phyloP scores from a whole-genome alignment of 1,284 basidiomycete genomes.

The Ceratobasidium sp. region DNA sequence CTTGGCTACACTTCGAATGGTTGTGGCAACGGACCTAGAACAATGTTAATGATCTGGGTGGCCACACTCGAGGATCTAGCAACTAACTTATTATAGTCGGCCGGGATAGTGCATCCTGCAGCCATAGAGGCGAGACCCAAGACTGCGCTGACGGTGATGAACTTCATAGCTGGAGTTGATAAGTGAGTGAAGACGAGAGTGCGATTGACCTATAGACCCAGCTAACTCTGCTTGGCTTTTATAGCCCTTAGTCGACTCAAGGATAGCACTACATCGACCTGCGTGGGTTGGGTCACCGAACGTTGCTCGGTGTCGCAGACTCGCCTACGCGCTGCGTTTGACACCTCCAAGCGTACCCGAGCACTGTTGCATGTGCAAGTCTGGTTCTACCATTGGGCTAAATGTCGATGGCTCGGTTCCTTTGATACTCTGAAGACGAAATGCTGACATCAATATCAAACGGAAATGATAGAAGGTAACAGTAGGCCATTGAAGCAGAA shows the following conservation, averaged over 20 bases:
- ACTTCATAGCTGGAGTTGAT: slow-evolving; percentile 19
- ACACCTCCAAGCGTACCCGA: slow-evolving; percentile 9
- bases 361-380: slow-evolving; percentile 21
- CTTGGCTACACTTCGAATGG: slow-evolving; percentile 33
- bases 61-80: neutral
- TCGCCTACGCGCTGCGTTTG: slow-evolving; percentile 3
- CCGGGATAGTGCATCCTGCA: slow-evolving; percentile 23
- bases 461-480: neutral
- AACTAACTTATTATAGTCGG: slow-evolving; percentile 21
- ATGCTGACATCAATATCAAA: neutral
- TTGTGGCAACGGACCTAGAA: slow-evolving; percentile 16
- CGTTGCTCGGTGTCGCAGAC: neutral
- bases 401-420: too few relatives aligned
- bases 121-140: slow-evolving; percentile 13
- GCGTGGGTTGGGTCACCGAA: slow-evolving; percentile 3
- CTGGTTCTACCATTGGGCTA: too few relatives aligned
- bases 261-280: too few relatives aligned
- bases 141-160: slow-evolving; percentile 17
- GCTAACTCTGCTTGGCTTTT: neutral
- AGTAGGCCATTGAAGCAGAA: neutral
- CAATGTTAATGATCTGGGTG: neutral
- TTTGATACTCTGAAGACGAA: neutral
- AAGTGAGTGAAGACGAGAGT: neutral
- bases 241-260: too few relatives aligned
- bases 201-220: neutral